Percentiles rank a stretch among this genome's conserved stretches.
These are phyloP conservation scores for Kodamaea plutei DNA, from an alignment of 1,139 yeast genomes.

Conservation along the genomic window DNA sequence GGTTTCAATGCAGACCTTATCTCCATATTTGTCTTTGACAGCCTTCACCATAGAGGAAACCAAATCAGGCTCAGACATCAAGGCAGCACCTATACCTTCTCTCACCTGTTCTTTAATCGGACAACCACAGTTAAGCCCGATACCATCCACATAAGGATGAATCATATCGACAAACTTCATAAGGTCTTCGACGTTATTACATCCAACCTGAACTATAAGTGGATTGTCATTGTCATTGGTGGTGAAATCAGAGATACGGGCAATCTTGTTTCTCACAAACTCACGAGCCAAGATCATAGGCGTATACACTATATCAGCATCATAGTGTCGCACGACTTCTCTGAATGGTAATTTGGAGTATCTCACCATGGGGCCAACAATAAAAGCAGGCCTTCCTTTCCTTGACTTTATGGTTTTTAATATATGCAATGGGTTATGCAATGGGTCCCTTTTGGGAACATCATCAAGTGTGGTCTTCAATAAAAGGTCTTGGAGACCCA, in stretches of 20 bases:
- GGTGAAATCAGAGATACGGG: conserved; percentile 79
- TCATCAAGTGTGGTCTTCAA: neutral
- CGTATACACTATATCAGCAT: conserved; percentile 80
- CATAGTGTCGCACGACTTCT: conserved; percentile 66
- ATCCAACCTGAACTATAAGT: conserved; percentile 87
- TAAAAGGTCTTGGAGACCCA: no score
- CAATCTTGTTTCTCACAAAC: conserved; percentile 79
- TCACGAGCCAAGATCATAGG: conserved; percentile 97
- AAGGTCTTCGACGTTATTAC: conserved; percentile 80
- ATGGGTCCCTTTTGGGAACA: conserved; percentile 31
- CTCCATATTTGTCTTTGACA: conserved; percentile 72
- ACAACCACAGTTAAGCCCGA: conserved; percentile 95
- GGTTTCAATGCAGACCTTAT: conserved; percentile 71
- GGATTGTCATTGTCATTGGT: conserved; percentile 69
- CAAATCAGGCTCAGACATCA: conserved; percentile 78
- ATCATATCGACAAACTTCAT: conserved; percentile 82
- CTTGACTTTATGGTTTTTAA: conserved; percentile 30
- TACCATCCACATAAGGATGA: conserved; percentile 87
- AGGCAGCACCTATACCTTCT: conserved; percentile 96
- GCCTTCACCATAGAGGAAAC: conserved; percentile 82
- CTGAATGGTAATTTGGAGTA: conserved; percentile 93
- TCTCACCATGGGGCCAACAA: conserved; percentile 97
- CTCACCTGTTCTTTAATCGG: conserved; percentile 93
- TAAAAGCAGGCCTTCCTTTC: conserved; percentile 59
- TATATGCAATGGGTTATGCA: conserved; percentile 53